Evolutionary conservation across 805 yeast genomes (phyloP), one percentile per base, ranked within the genome.

Genomic region (Schwanniomyces polymorphus): DNA sequence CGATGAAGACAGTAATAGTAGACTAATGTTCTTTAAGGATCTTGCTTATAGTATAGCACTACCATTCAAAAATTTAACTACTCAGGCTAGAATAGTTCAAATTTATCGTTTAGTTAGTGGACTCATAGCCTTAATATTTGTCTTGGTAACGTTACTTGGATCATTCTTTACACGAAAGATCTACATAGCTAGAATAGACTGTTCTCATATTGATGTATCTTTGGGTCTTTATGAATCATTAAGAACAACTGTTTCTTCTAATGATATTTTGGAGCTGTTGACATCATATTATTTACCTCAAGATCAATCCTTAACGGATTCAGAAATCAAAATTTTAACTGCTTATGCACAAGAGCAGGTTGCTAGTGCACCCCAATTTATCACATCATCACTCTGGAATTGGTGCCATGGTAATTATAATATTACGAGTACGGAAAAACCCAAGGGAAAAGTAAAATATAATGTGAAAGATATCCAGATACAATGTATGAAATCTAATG

Each of bases 131-230:
- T 16, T 65, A 0, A 40, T 52, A 4, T 50, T 54, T 21, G 47
- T 62, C 4, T 43, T 70, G 7, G 50, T 55, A 7, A 44, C 61
- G 6, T 48, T 68, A 38, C 48, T 65, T 10, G 63, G 68, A 3
- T 74, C 75, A 4, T 38, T 58, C 3, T 26, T 55, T 10, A 45
- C 59, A 18, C 44, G 43, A 7, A 38, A 45, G 2, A 51, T 58
- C 18, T 64, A 61, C 51, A 56, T 75, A 8, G 66, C 71, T 6
- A 56, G 72, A 34, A 63, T 83, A 33, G 75, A 76, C 54, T 80
- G 82, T 48, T 70, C 78, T 4, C 83, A 78, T 52, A 60, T 74
- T 6, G 81, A 80, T 49, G 78, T 83, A 16, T 75, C 83, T 0
- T 54, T 64, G 16, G 88, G 87, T 1, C 60, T 83, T 7, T 82